phyloP scores from a whole-genome alignment of 2,329 filamentous ascomycete species.

The Penicillium frequentans region DNA sequence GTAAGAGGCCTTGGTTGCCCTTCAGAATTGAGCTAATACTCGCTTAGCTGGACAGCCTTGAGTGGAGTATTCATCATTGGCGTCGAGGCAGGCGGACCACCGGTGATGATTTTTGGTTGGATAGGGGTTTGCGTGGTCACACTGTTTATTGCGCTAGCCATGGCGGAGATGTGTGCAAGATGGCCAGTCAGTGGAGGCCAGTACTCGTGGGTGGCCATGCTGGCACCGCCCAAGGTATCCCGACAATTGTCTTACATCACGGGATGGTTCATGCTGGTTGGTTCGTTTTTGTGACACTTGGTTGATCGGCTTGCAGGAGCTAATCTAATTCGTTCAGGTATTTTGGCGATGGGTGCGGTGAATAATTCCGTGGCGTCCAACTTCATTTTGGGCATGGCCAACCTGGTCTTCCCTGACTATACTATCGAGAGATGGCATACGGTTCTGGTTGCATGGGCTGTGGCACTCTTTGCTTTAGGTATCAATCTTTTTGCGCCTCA shows the following conservation, averaged over 20 bases:
- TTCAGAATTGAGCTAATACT: neutral
- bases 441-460: constrained; percentile 52
- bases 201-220: constrained; percentile 56
- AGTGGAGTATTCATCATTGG: constrained; percentile 56
- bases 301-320: neutral
- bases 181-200: constrained; percentile 57
- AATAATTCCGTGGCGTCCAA: constrained; percentile 56
- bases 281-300: constrained; percentile 20
- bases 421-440: constrained; percentile 58
- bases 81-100: constrained; percentile 54
- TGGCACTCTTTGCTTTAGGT: constrained; percentile 45
- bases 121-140: constrained; percentile 52
- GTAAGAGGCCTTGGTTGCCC: constrained; percentile 13
- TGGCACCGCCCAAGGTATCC: constrained; percentile 49
- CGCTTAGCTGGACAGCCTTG: constrained; percentile 52
- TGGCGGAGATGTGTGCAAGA: constrained; percentile 57
- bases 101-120: constrained; percentile 57
- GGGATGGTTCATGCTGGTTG: constrained; percentile 43
- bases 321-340: constrained; percentile 8
- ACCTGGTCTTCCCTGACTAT: constrained; percentile 52
- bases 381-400: constrained; percentile 55
- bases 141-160: constrained; percentile 53
- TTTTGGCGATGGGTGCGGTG: constrained; percentile 51
- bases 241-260: constrained; percentile 43
- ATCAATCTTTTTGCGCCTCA: constrained; percentile 53